These are phyloP conservation scores for Saccharomyces hybrid DNA, from an alignment of 1,139 yeast genomes.

Conservation along the genomic window DNA sequence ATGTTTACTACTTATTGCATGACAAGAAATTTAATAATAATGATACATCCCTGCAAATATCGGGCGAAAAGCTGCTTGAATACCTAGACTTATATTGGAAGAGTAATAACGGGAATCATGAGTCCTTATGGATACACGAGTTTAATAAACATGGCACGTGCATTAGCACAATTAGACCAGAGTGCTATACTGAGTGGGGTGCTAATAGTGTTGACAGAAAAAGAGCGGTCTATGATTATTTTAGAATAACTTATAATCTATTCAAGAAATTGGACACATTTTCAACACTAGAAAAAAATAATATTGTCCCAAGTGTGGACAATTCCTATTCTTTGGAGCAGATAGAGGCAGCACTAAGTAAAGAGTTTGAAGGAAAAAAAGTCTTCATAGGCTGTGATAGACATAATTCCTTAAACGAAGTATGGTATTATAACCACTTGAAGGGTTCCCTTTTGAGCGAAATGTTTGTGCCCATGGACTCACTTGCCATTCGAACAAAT, in stretches of 20 bases:
- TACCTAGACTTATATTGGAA: conserved; percentile 68
- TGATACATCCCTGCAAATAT: conserved; percentile 29
- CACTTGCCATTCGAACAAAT: conserved; percentile 42
- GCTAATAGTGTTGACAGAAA: conserved; percentile 25
- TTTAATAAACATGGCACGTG: conserved; percentile 96
- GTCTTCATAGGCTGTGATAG: conserved; percentile 71
- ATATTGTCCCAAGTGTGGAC: conserved; percentile 58
- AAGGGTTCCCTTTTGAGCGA: conserved; percentile 67
- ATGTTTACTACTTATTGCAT: conserved; percentile 48
- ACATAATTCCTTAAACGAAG: conserved; percentile 63
- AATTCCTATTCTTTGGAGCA: conserved; percentile 58
- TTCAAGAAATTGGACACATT: conserved; percentile 64
- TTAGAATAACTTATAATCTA: conserved; percentile 54
- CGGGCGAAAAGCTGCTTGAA: conserved; percentile 45
- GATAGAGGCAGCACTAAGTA: conserved; percentile 55
- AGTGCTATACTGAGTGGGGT: conserved; percentile 46
- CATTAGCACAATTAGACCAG: conserved; percentile 67
- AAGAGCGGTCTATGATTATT: conserved; percentile 74
- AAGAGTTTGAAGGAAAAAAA: conserved; percentile 49
- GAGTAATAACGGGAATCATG: conserved; percentile 68
- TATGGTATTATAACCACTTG: conserved; percentile 84
- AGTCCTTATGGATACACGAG: conserved; percentile 82
- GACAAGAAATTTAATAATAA: conserved; percentile 27
- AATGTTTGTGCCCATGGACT: conserved; percentile 56
- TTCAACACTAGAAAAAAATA: conserved; percentile 56